Percentiles rank a stretch among this genome's conserved stretches.
Evolutionary conservation across 176 grass and related monocot species (phyloP).

Genomic region (Urochloa ruziziensis): DNA sequence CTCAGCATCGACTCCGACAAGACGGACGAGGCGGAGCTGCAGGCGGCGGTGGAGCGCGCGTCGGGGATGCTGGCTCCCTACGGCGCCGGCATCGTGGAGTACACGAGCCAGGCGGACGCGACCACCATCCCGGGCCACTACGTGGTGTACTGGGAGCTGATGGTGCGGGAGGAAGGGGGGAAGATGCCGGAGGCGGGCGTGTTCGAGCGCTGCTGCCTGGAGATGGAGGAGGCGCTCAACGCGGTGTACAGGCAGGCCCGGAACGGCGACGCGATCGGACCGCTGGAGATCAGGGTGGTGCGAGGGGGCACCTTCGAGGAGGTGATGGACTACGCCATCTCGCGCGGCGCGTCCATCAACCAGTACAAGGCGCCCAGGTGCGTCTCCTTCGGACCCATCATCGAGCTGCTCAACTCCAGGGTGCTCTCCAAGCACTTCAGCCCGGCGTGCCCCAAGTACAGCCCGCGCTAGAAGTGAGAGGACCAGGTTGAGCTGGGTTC

Average conservation of each 20-base stretch:
- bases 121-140: constrained; percentile 89
- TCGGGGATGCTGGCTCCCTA: constrained; percentile 47
- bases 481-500: no score
- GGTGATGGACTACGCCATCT: constrained; percentile 97
- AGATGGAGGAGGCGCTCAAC: constrained; percentile 99
- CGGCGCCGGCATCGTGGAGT: constrained; percentile 68
- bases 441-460: constrained; percentile 67
- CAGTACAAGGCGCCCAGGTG: constrained; percentile 96
- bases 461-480: constrained; percentile 61
- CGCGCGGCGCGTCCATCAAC: constrained; percentile 93
- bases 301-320: constrained; percentile 84
- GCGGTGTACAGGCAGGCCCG: constrained; percentile 82
- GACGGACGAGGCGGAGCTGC: constrained; percentile 91
- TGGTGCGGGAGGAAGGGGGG: constrained; percentile 45
- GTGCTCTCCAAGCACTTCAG: constrained; percentile 78
- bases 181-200: constrained; percentile 52
- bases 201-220: constrained; percentile 79
- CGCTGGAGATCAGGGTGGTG: constrained; percentile 82
- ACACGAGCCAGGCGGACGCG: constrained; percentile 82
- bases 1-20: constrained; percentile 96
- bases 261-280: constrained; percentile 76
- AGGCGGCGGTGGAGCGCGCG: constrained; percentile 74
- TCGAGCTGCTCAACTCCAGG: constrained; percentile 85
- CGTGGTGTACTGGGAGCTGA: constrained; percentile 95
- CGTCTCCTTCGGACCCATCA: constrained; percentile 83